Base-by-base conservation (phyloP, 2,329 filamentous ascomycete species). In the Aquanectria penicillioides region DNA sequence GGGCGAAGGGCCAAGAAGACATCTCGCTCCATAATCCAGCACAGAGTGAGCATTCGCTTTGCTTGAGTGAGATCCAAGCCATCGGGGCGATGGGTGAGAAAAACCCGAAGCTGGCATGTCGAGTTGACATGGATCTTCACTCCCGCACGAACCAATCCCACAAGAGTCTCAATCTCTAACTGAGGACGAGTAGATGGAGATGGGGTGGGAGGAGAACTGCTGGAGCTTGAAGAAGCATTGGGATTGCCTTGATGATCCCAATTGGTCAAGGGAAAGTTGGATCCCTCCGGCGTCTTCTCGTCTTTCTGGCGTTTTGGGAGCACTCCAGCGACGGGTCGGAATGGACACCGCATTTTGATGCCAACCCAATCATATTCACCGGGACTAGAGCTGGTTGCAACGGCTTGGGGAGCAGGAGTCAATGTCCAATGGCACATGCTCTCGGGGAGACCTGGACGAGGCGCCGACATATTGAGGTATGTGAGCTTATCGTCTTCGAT, bases 321-420 rank as follows among this genome's bases (percentile, higher is more conserved):
- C n/a, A 36, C 17, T 12, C 15, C 8, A 2, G 10, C 22, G 6
- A 61, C n/a, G 1, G 48, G 17, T 5, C 8, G 25, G 29, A 40
- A 55, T 2, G 68, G 69, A 13, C 61, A 67, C n/a, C 69, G 60
- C 22, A 71, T 52, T 29, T 59, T 67, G 41, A 71, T 61, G 9
- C 70, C 72, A 9, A 71, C 59, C 62, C 64, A 73, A 26, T 70
- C 68, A 18, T 64, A 65, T 3, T 69, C 70, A 2, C 20, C 28
- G 4, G 68, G 67, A 33, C 66, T 62, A 9, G 15, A 37, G 2
- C 17, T 17, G 8, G 29, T 60, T 6, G 63, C 25, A 3, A 48
- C 18, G 15, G 65, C 61, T 3, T 53, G 56, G 12, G 28, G 15
- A 0, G 64, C 59, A 4, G 68, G 63, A 5, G 52, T 48, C 29